These are phyloP conservation scores for Neoboletus magnificus DNA, from an alignment of 768 basidiomycete genomes.

Conservation along the genomic window DNA sequence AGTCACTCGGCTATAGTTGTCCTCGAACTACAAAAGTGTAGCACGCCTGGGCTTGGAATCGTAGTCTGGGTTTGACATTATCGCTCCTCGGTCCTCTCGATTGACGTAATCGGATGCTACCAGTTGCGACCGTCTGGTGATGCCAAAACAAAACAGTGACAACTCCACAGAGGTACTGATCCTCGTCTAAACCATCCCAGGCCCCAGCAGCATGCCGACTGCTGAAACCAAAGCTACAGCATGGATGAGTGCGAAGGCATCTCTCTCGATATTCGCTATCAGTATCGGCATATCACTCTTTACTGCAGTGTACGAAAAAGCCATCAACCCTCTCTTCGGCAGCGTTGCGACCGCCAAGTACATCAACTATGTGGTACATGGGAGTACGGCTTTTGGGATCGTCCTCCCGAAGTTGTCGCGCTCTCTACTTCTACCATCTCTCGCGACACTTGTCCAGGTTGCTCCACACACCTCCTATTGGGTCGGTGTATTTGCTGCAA, in stretches of 20 bases:
- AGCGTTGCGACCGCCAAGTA: conserved; percentile 50
- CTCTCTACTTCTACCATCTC: conserved; percentile 24
- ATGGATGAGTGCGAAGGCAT: conserved; percentile 14
- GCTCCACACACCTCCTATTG: conserved; percentile 68
- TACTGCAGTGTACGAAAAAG: conserved; percentile 58
- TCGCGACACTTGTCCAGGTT: conserved; percentile 40
- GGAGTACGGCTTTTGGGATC: conserved; percentile 35
- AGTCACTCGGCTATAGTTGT: too few relatives aligned
- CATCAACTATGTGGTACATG: conserved; percentile 40
- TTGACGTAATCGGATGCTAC: too few relatives aligned
- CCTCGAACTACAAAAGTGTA: too few relatives aligned
- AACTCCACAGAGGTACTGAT: background rate
- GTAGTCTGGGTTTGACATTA: too few relatives aligned
- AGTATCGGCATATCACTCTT: conserved; percentile 48
- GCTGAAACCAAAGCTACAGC: background rate
- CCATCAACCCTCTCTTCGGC: conserved; percentile 69
- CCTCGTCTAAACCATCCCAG: background rate
- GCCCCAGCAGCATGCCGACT: conserved; percentile 3
- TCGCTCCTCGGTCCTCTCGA: too few relatives aligned
- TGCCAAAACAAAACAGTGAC: background rate
- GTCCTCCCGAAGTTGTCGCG: conserved; percentile 29
- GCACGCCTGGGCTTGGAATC: too few relatives aligned
- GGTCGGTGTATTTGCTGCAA: conserved; percentile 57
- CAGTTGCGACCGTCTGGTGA: too few relatives aligned
- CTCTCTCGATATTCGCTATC: conserved; percentile 28